Conservation (phyloP, 352 stramenopile species). For the Phytophthora quininea region DNA sequence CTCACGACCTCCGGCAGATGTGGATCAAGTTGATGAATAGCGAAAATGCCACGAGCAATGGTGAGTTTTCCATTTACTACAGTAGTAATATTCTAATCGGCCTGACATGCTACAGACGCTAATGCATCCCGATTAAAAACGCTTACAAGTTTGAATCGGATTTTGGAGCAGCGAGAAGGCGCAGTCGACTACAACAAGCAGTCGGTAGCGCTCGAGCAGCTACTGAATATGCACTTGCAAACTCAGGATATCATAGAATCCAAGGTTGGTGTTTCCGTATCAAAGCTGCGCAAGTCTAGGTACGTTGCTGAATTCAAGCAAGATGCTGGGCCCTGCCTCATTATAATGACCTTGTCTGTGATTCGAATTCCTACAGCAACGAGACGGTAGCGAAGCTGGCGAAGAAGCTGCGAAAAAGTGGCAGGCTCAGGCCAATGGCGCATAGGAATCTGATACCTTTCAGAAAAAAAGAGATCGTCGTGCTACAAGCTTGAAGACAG, state of each 20-base stretch:
- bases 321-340: no score
- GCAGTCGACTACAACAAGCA: constrained; percentile 43
- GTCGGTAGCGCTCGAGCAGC: constrained; percentile 55
- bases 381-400: constrained; percentile 64
- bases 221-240: constrained; percentile 66
- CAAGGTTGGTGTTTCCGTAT: constrained; percentile 78
- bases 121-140: constrained; percentile 44
- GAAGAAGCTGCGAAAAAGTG: constrained; percentile 77
- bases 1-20: constrained; percentile 65
- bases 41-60: constrained; percentile 38
- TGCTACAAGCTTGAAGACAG: constrained; percentile 21
- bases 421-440: constrained; percentile 58
- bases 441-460: constrained; percentile 19
- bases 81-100: constrained; percentile 3
- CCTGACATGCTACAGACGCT: constrained; percentile 20
- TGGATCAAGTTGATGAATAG: constrained; percentile 74
- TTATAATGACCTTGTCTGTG: no score
- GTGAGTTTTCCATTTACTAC: constrained; percentile 12
- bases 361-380: constrained; percentile 51
- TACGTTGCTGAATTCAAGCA: constrained; percentile 17
- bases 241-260: constrained; percentile 82
- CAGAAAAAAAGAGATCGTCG: constrained; percentile 4
- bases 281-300: constrained; percentile 80
- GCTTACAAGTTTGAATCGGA: constrained; percentile 56
- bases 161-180: constrained; percentile 57